A percentile compares a stretch with the other conserved stretches of the same genome.
Conservation (phyloP, 2,329 filamentous ascomycete genomes). For the Colletotrichum brevisporum region DNA sequence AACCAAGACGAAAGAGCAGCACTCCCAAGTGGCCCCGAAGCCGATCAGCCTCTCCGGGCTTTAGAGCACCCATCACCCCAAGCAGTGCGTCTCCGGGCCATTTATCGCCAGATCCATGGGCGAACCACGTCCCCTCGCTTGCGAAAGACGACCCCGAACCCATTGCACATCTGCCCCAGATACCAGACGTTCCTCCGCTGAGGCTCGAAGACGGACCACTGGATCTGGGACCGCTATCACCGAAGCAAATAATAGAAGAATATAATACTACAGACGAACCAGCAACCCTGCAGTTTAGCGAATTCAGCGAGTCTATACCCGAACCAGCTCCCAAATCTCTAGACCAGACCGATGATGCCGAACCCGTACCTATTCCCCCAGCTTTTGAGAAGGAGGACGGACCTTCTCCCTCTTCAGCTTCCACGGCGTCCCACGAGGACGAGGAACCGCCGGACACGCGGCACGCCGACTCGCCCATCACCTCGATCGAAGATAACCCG, state of each 20-base stretch:
- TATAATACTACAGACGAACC: conserved; percentile 1
- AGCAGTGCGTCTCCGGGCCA: conserved; percentile 51
- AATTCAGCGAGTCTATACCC: conserved; percentile 24
- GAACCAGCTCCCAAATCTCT: not conserved
- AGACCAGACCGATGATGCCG: not conserved
- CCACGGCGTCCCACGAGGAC: conserved; percentile 44
- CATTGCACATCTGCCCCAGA: conserved; percentile 36
- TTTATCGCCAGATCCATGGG: conserved; percentile 60
- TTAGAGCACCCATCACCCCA: conserved; percentile 49
- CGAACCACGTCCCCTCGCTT: conserved; percentile 48
- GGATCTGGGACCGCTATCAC: conserved; percentile 17
- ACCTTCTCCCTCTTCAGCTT: conserved; percentile 5
- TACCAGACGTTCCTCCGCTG: conserved; percentile 42
- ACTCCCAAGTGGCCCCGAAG: conserved; percentile 58
- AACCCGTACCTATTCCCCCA: not conserved
- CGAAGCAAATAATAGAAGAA: conserved; percentile 6
- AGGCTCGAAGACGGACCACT: conserved; percentile 9
- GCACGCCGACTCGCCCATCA: conserved; percentile 57
- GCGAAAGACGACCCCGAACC: conserved; percentile 42
- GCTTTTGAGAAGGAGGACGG: not conserved
- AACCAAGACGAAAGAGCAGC: conserved; percentile 51
- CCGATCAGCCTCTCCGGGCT: conserved; percentile 52
- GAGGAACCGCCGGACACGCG: conserved; percentile 36
- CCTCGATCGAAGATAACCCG: conserved; percentile 59
- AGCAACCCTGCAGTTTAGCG: not conserved